Evolutionary conservation across 1,139 yeast genomes (phyloP), one percentile per base, ranked within the genome.

Genomic region (Pichia sp.): DNA sequence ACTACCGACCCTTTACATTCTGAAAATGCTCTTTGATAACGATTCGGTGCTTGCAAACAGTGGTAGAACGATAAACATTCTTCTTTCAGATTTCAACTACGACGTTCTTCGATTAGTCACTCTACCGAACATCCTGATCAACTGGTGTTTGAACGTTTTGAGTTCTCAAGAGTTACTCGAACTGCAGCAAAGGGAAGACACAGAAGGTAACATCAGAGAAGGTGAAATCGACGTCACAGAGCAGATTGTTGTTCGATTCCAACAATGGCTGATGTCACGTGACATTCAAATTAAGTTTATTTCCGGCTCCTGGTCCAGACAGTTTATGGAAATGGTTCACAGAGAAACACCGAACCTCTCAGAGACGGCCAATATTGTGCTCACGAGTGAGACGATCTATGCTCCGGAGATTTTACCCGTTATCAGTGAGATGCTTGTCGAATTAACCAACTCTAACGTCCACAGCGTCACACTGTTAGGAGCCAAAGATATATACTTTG

Each of bases 401-500:
- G 84, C 95, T 1, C 79, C 79, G 1, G 82, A 79, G 2, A 75
- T 85, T 0, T 64, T 86, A 31, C 87, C 90, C 0, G 65, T 83
- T 0, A 77, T 92, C 32, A 75, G 85, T 0, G 85, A 85, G 49
- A 71, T 83, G n/a, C 52, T 82, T 16, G 54, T 78, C 4, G 68
- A 33, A 66, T 37, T 48, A 27, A 43, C 44, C 23, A 11, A 29
- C 9, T 23, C 29, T 2, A 38, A 33, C 7, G 38, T 42, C 4
- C 73, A 87, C 2, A 95, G 95, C 2, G 26, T 16, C 11, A 16
- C 29, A 3, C 23, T 23, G 4, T 5, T 38, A 1, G 36, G 29
- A 3, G 97, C 97, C 2, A 92, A 92, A 60, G 87, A 85, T 60
- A 82, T 88, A 28, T 92, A 92, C 59, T 92, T 92, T 64, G 98